Percentiles rank a stretch among this genome's conserved stretches.
Evolutionary conservation across 306 rosid genomes (phyloP).

Genomic region (Canavalia ensiformis): DNA sequence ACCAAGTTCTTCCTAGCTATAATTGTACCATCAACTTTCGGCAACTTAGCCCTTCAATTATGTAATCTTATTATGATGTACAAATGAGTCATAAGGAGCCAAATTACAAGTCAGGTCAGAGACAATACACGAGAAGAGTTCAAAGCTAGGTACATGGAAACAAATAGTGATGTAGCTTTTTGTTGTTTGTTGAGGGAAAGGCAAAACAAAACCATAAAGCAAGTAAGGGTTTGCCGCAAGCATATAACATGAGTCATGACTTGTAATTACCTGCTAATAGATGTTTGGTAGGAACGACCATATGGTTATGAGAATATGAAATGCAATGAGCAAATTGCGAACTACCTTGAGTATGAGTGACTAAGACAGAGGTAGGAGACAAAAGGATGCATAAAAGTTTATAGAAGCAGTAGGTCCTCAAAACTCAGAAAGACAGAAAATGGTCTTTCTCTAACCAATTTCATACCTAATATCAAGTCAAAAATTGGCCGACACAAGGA

Average conservation of each 20-base stretch:
- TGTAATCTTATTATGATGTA: neutral
- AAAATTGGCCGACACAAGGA: slow-evolving; percentile 58
- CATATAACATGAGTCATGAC: neutral
- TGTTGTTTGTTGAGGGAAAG: slow-evolving; percentile 32
- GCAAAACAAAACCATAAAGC: slow-evolving; percentile 12
- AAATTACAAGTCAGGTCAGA: neutral
- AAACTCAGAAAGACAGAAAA: neutral
- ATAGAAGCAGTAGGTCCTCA: neutral
- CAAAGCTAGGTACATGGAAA: slow-evolving; percentile 10
- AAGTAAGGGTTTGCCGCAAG: neutral
- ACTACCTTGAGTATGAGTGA: neutral
- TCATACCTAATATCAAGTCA: slow-evolving; percentile 13
- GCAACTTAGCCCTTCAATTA: slow-evolving; percentile 44
- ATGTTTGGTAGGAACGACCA: neutral
- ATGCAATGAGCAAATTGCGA: neutral
- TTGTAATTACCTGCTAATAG: neutral
- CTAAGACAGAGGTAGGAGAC: slow-evolving; percentile 11
- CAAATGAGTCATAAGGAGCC: neutral
- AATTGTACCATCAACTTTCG: slow-evolving; percentile 47
- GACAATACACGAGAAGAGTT: slow-evolving; percentile 38
- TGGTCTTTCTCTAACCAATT: neutral
- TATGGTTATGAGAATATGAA: neutral
- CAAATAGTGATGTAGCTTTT: slow-evolving; percentile 16
- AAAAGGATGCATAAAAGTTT: neutral
- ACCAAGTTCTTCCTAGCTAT: slow-evolving; percentile 40